Evolutionary conservation across 1,139 yeast species (phyloP).

Genomic region (Blastobotrys raffinosifermentans): DNA sequence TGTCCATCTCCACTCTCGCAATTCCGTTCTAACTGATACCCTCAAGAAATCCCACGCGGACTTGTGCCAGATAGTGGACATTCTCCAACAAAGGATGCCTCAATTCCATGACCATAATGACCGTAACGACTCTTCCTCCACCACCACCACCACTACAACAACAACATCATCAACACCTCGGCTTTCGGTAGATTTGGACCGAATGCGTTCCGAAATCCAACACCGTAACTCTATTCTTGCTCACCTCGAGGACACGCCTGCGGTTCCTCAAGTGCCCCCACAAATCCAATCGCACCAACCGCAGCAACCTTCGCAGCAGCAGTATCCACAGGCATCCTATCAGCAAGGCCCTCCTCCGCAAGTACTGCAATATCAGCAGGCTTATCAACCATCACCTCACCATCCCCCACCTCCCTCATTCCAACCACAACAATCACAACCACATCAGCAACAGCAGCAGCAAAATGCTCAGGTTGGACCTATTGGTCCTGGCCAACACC

Average conservation of each 20-base stretch:
- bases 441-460: too few species aligned
- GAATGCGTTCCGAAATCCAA: slow-evolving; percentile 8
- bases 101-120: slow-evolving; percentile 3
- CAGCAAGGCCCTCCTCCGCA: slow-evolving; percentile 9
- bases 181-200: slow-evolving; percentile 6
- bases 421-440: background rate
- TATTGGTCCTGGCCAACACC: background rate
- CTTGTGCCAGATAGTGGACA: slow-evolving; percentile 16
- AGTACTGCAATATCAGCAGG: slow-evolving; percentile 12
- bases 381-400: slow-evolving; percentile 7
- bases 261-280: slow-evolving; percentile 6
- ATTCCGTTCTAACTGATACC: slow-evolving; percentile 15
- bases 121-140: slow-evolving; percentile 8
- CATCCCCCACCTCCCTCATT: slow-evolving; percentile 3
- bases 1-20: slow-evolving; percentile 13
- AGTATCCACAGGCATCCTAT: slow-evolving; percentile 1
- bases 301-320: slow-evolving; percentile 10
- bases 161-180: slow-evolving; percentile 9
- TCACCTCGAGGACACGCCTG: slow-evolving; percentile 8
- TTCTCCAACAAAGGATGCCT: too few species aligned
- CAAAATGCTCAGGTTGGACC: background rate
- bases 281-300: slow-evolving; percentile 6
- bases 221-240: slow-evolving; percentile 4
- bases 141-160: slow-evolving; percentile 10
- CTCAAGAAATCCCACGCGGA: slow-evolving; percentile 18